Base-by-base conservation (phyloP, 768 basidiomycete genomes). In the Piloderma croceum region DNA sequence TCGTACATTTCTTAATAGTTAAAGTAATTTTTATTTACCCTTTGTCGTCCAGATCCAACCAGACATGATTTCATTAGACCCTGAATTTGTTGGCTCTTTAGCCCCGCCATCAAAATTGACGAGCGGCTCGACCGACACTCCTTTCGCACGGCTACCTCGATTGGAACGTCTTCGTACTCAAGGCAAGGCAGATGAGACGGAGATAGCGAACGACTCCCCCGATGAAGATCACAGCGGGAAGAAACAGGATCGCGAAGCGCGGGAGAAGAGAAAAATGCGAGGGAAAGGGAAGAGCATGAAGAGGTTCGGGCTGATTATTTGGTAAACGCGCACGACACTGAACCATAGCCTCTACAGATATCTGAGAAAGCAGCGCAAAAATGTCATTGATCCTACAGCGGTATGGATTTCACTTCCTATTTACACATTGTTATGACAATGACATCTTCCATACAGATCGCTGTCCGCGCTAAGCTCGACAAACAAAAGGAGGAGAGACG, bases 361-460 rank as follows among this genome's bases (percentile, higher is more conserved):
- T 59, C 60, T 96, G 46, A 74, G 88, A 53, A 96, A 92, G 68
- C 87, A 94, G 62, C 79, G 90, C 58, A 91, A 93, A 70, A 96
- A 97, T 54, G 88, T 97, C 35, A 77, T 97, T 46, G 92, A 97
- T 58, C 89, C 90, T 18, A 71, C 74, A 18, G 71, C 76, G 18
- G 85, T 88, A 41, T 40, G 75, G 67, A 11, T 34, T 21, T 7
- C 12, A 29, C 5, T 6, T 10, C 21, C 23, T 21, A 51, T 39
- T 51, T 31, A 36, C 12, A 21, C 21, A 31, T 34, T 17, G 20
- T 7, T 33, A 25, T n/a, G 7, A 18, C 12, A 36, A 3, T 7
- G 31, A 19, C 12, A 1, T 35, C 31, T 24, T 38, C 33, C 9
- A 7, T 38, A 17, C 54, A 76, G 60, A 69, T 77, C n/a, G 79